Evolutionary conservation across 164 flowering plant genomes (phyloP), one percentile per base, ranked within the genome.

Genomic region (Litsea cubeba): DNA sequence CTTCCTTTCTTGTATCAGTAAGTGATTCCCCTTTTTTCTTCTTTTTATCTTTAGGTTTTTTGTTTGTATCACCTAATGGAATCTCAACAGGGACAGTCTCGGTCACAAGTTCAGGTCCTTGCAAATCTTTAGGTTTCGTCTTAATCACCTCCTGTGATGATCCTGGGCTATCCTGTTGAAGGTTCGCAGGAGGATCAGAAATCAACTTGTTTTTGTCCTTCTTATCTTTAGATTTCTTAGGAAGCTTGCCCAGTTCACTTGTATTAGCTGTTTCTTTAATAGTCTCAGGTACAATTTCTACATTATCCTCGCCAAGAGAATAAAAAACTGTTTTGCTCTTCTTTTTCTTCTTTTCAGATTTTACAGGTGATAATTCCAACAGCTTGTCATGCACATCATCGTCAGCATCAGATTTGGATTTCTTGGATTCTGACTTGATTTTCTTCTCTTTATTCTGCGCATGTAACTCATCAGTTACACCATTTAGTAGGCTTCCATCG

Each of bases 201-300:
- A 25, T 72, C 70, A 64, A 67, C 74, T 82, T 85, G 68, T n/a
- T 73, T 72, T 82, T 89, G 71, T 78, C 83, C 82, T 79, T 87
- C 65, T 87, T 84, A 15, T 79, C 79, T 76, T 84, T 85, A 24
- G 76, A 2, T 66, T 78, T 82, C 75, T 81, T 76, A 51, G 24
- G 66, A 18, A 69, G 14, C 8, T 77, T 81, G 1, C 20, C 77
- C 26, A 50, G 25, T 50, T 72, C 72, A 40, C 15, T 50, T 50
- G 54, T 65, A 25, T 62, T 69, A 71, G 57, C 63, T 72, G 71
- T 49, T 35, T 54, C 69, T 70, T 77, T 49, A 20, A 7, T n/a
- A 20, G 60, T 17, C 22, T 76, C 75, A 12, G 22, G 20, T 5
- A 46, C 51, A 23, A 32, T 67, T 68, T 63, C 32, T 64, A 79